Conservation (phyloP, 148 eudicot genomes). For the Silene uniflora region DNA sequence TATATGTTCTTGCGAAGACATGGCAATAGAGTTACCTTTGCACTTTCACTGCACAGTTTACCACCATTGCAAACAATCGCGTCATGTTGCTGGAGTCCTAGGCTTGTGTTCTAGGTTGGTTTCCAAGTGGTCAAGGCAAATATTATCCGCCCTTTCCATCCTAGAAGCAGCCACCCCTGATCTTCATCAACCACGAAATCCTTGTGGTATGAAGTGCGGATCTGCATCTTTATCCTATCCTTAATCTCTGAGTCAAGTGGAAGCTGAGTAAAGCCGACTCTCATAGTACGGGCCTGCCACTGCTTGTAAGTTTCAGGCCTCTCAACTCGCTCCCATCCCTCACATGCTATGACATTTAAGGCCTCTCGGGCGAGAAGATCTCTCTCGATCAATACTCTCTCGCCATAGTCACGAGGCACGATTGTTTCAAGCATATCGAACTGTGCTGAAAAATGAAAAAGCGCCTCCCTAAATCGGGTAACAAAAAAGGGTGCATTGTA, state of each 20-base stretch:
- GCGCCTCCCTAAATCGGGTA: conserved; percentile 63
- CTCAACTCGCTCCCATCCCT: conserved; percentile 70
- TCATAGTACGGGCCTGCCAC: conserved; percentile 49
- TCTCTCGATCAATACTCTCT: conserved; percentile 53
- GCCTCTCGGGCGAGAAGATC: conserved; percentile 58
- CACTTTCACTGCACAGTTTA: neutral
- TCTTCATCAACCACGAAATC: conserved; percentile 65
- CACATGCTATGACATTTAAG: conserved; percentile 66
- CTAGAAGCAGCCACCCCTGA: conserved; percentile 50
- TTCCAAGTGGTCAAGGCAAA: conserved; percentile 59
- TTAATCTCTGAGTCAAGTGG: conserved; percentile 40
- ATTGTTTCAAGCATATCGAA: conserved; percentile 66
- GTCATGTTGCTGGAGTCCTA: neutral
- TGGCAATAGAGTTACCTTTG: conserved; percentile 1
- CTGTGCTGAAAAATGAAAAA: conserved; percentile 59
- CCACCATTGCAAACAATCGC: neutral
- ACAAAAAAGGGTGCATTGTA: conserved; percentile 58
- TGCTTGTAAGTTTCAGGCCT: conserved; percentile 72
- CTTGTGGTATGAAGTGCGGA: conserved; percentile 42
- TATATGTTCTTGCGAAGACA: neutral
- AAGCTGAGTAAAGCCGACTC: conserved; percentile 50
- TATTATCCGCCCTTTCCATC: conserved; percentile 66
- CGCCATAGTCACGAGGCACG: conserved; percentile 46
- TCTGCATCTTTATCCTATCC: conserved; percentile 31
- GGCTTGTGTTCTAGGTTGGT: conserved; percentile 26